A percentile compares a stretch with the other conserved stretches of the same genome.
These are phyloP conservation scores for Russula sp. DNA, from an alignment of 768 basidiomycete species.

Conservation along the genomic window DNA sequence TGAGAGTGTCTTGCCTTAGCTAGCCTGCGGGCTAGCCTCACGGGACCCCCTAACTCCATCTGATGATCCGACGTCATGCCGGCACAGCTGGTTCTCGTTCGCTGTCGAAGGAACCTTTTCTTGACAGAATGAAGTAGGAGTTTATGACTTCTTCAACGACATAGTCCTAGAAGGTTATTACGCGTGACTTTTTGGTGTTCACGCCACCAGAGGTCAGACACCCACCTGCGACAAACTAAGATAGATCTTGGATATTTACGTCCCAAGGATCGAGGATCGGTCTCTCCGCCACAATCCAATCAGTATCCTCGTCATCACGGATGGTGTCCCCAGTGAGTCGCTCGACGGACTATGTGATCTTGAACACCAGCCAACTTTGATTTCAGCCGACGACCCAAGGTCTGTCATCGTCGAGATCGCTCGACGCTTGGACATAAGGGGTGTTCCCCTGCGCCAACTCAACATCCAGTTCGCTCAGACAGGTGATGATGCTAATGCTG, in stretches of 20 bases:
- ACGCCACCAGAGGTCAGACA: slow-evolving; percentile 35
- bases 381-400: slow-evolving; percentile 31
- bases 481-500: slow-evolving; percentile 35
- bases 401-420: slow-evolving; percentile 30
- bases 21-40: too few species aligned
- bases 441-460: slow-evolving; percentile 37
- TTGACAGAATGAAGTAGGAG: slow-evolving; percentile 19
- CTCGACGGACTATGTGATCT: slow-evolving; percentile 12
- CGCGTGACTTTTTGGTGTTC: neutral
- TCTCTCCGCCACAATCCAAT: slow-evolving; percentile 39
- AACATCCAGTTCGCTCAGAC: slow-evolving; percentile 44
- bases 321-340: slow-evolving; percentile 41
- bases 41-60: too few species aligned
- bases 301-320: slow-evolving; percentile 41
- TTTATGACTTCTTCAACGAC: slow-evolving; percentile 19
- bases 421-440: slow-evolving; percentile 34
- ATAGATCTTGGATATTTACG: slow-evolving; percentile 40
- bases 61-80: too few species aligned
- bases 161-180: slow-evolving; percentile 21
- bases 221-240: slow-evolving; percentile 42
- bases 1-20: too few species aligned
- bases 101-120: neutral
- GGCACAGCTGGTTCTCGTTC: slow-evolving; percentile 33
- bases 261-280: slow-evolving; percentile 37
- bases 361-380: neutral